Conservation (phyloP, 2,329 filamentous ascomycete genomes). For the Nannizzia gypsea region DNA sequence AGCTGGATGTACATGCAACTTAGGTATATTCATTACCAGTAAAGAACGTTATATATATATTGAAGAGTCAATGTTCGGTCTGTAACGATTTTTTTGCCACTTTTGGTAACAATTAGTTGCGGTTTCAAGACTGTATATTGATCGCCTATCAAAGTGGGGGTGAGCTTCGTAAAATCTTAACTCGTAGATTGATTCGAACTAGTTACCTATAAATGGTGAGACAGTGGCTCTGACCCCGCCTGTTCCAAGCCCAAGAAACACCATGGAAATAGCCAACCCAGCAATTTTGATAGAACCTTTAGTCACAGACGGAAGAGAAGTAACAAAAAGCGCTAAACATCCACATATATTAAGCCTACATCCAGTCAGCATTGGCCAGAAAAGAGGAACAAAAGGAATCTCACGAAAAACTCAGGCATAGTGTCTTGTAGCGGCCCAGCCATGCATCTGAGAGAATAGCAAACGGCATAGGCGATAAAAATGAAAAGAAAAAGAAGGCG, state of each 20-base stretch:
- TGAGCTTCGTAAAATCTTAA: not conserved
- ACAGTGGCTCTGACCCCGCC: constrained; percentile 29
- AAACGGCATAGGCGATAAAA: constrained; percentile 25
- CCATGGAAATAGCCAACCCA: constrained; percentile 22
- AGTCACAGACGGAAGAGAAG: constrained; percentile 18
- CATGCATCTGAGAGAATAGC: constrained; percentile 30
- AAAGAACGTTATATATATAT: constrained; percentile 31
- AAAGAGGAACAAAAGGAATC: not conserved
- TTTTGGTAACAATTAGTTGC: constrained; percentile 17
- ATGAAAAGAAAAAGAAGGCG: constrained; percentile 46
- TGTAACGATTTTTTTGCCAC: constrained; percentile 10
- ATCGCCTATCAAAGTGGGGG: constrained; percentile 18
- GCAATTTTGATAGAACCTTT: constrained; percentile 14
- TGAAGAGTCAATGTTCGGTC: constrained; percentile 28
- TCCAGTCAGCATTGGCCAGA: not conserved
- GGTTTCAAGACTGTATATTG: constrained; percentile 22
- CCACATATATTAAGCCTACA: constrained; percentile 14
- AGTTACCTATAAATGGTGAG: constrained; percentile 24
- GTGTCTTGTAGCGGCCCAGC: constrained; percentile 29
- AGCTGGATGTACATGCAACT: not conserved
- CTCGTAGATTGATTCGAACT: not conserved
- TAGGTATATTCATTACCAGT: constrained; percentile 20
- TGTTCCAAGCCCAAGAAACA: constrained; percentile 29
- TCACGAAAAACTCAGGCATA: constrained; percentile 22
- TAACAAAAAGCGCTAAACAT: constrained; percentile 18